Percentiles rank a stretch among this genome's conserved stretches.
Conservation (phyloP, 2,329 filamentous ascomycete species). For the Alternaria dauci region DNA sequence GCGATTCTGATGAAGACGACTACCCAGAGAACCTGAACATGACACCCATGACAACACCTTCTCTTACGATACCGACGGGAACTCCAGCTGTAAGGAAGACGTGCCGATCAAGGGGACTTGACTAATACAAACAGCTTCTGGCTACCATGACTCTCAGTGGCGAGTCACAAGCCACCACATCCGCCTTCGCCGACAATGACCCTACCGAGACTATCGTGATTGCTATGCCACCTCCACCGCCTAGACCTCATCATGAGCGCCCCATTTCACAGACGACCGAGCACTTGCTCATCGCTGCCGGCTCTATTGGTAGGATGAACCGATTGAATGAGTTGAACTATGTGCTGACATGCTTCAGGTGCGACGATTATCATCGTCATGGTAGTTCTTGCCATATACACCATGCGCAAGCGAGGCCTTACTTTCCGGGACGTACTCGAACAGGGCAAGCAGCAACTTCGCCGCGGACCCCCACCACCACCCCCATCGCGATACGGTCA, state of each 20-base stretch:
- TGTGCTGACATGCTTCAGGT: slow-evolving; percentile 37
- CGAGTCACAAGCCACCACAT: slow-evolving; percentile 21
- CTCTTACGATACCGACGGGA: slow-evolving; percentile 15
- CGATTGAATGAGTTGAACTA: too few species aligned
- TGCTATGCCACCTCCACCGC: slow-evolving; percentile 28
- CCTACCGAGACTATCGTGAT: slow-evolving; percentile 40
- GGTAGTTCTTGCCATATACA: slow-evolving; percentile 47
- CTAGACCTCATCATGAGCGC: slow-evolving; percentile 23
- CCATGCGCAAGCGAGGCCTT: slow-evolving; percentile 50
- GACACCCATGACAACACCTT: neutral
- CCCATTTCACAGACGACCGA: slow-evolving; percentile 49
- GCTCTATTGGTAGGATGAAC: slow-evolving; percentile 47
- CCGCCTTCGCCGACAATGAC: slow-evolving; percentile 32
- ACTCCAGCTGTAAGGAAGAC: slow-evolving; percentile 32
- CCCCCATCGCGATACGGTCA: slow-evolving; percentile 31
- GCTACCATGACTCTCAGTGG: slow-evolving; percentile 33
- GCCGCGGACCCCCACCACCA: slow-evolving; percentile 34
- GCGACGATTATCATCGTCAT: slow-evolving; percentile 51
- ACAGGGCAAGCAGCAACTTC: slow-evolving; percentile 34
- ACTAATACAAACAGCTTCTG: slow-evolving; percentile 35
- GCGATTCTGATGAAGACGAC: slow-evolving; percentile 27
- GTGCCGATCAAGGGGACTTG: neutral
- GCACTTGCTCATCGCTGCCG: slow-evolving; percentile 52
- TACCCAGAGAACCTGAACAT: slow-evolving; percentile 4
- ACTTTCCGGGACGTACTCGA: slow-evolving; percentile 41